A percentile compares a stretch with the other conserved stretches of the same genome.
Evolutionary conservation across 2,329 filamentous ascomycete species (phyloP).

Genomic region (Proliferodiscus dingleyae): DNA sequence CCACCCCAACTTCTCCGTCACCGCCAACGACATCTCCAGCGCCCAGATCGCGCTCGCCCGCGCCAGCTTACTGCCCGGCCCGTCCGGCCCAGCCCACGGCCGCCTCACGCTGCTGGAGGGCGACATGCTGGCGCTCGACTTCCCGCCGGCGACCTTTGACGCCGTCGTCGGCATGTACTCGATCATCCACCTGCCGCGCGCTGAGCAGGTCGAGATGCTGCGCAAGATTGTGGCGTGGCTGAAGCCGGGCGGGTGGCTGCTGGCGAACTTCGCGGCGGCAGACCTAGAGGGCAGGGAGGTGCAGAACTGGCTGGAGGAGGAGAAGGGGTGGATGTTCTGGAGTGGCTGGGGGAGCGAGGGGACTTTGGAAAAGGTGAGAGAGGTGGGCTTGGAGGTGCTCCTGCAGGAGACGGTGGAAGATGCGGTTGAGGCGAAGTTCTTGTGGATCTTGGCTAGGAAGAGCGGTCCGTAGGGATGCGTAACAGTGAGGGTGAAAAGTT

Average conservation of each 20-base stretch:
- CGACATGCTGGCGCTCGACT: conserved; percentile 39
- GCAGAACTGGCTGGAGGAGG: conserved; percentile 13
- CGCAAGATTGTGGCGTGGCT: conserved; percentile 36
- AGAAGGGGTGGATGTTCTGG: conserved; percentile 16
- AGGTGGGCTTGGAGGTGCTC: conserved; percentile 8
- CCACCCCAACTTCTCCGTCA: conserved; percentile 26
- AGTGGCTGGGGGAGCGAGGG: conserved; percentile 7
- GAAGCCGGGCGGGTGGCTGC: conserved; percentile 38
- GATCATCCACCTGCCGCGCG: conserved; percentile 40
- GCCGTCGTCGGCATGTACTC: conserved; percentile 41
- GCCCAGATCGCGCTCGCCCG: conserved; percentile 35
- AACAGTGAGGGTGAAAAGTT: too few relatives aligned
- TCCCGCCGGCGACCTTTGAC: conserved; percentile 32
- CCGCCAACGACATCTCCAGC: conserved; percentile 39
- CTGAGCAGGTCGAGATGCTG: conserved; percentile 37
- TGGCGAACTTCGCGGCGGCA: conserved; percentile 34
- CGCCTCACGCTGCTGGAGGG: conserved; percentile 25
- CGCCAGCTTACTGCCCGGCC: too few relatives aligned
- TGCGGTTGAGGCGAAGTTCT: conserved; percentile 4
- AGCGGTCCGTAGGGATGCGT: too few relatives aligned
- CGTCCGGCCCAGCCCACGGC: conserved; percentile 24
- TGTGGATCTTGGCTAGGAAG: conserved; percentile 11
- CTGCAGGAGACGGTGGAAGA: conserved; percentile 9
- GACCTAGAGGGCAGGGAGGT: conserved; percentile 22
- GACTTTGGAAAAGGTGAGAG: conserved; percentile 1